Percentiles rank a stretch among this genome's conserved stretches.
Conservation (phyloP, 1,139 yeast species). For the Suhomyces ambrosiae region DNA sequence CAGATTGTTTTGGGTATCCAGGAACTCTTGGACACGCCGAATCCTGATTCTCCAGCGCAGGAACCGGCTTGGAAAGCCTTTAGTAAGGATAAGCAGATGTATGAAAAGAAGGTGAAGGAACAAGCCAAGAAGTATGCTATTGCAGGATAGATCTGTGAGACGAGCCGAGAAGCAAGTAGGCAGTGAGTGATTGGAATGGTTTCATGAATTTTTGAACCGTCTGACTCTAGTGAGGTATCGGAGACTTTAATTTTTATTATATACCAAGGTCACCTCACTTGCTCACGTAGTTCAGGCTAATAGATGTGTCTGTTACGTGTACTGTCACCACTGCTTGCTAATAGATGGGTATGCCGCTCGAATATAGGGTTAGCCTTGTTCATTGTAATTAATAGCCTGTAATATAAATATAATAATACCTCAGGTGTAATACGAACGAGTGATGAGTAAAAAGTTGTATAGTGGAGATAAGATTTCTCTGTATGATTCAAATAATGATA, state of each 20-base stretch:
- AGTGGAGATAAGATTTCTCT: no score
- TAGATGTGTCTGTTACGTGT: no score
- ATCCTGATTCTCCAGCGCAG: slow-evolving; percentile 96
- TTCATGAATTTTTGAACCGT: no score
- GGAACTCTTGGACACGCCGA: slow-evolving; percentile 85
- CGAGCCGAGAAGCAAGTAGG: no score
- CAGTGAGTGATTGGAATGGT: background rate
- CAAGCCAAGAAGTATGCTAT: slow-evolving; percentile 76
- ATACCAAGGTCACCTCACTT: background rate
- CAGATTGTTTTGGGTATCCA: slow-evolving; percentile 92
- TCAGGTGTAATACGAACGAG: background rate
- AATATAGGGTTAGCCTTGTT: no score
- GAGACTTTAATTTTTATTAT: background rate
- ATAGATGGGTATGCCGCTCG: no score
- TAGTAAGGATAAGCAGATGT: slow-evolving; percentile 63
- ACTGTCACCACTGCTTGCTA: no score
- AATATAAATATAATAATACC: background rate
- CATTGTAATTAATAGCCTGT: background rate
- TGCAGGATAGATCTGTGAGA: slow-evolving; percentile 15
- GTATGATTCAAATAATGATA: no score
- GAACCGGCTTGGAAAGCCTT: slow-evolving; percentile 94
- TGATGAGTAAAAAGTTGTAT: no score
- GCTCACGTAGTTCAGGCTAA: no score
- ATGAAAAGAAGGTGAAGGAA: slow-evolving; percentile 75
- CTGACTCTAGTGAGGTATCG: no score